Base-by-base conservation (phyloP, 2,329 filamentous ascomycete species). In the Blastomyces parvus region DNA sequence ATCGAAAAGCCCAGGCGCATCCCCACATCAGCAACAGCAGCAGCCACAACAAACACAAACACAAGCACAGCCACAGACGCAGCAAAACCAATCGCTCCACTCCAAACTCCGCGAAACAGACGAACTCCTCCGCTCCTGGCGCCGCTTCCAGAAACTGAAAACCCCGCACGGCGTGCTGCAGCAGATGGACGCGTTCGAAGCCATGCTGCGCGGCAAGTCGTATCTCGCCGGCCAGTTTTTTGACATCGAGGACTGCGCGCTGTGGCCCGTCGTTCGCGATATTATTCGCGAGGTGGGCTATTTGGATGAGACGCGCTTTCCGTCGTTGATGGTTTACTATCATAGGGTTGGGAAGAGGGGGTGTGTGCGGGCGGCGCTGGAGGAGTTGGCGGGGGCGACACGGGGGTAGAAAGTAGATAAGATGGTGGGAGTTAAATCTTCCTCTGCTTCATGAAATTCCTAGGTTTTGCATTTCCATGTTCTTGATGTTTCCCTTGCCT, bases 211-310 rank as follows among this genome's bases (percentile, higher is more conserved):
- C 22, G 72, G 70, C 14, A 67, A 70, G 46, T 63, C 72, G 48
- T 79, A 76, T 62, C 70, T 79, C 19, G 70, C 71, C 17, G 77
- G 77, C 1, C 63, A 68, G 3, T 60, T 67, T 0, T 74, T 79
- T 60, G 71, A 71, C 1, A 72, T 79, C 40, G 78, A 78, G 58
- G 78, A 80, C 64, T 79, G 77, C 63, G 71, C 74, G 1, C 69
- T 80, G 46, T 80, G 78, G 78, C 75, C 78, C 1, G 70, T 80
- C 1, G 62, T 80, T 8, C 67, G 73, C 57, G 72, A 77, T 36
- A 75, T 79, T 22, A 68, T 74, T 36, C 67, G 68, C n/a, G 65
- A 62, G 25, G 72, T 63, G 44, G 69, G 61, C 5, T 60, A 63
- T 11, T 67, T 72, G 48, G 70, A 69, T 3, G 66, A 65, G 61